Conservation (phyloP, 2,329 filamentous ascomycete species). For the Monosporascus sp. region DNA sequence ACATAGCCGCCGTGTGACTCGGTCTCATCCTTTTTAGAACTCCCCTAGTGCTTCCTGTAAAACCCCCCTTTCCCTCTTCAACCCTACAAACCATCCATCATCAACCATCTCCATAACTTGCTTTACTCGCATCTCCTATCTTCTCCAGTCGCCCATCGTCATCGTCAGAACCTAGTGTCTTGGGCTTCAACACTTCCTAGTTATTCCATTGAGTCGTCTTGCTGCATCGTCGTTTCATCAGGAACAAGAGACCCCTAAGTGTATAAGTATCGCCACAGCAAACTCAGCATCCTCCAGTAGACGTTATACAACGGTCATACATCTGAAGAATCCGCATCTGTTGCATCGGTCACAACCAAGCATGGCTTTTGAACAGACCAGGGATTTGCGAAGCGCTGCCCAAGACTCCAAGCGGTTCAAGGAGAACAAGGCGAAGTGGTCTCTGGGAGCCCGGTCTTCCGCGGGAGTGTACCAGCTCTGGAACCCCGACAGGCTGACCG, state of each 20-base stretch:
- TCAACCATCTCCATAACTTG: neutral
- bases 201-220: neutral
- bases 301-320: neutral
- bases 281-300: neutral
- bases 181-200: neutral
- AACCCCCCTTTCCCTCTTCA: neutral
- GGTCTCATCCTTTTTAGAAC: neutral
- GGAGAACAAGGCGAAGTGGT: constrained; percentile 38
- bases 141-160: neutral
- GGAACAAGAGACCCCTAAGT: neutral
- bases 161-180: neutral
- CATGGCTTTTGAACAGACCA: constrained; percentile 27
- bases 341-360: too few species aligned
- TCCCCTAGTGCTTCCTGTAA: neutral
- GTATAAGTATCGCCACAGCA: neutral
- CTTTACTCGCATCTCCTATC: neutral
- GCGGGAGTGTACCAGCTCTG: constrained; percentile 18
- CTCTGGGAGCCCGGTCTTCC: constrained; percentile 29
- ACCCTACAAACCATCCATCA: neutral
- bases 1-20: neutral
- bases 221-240: neutral
- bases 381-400: constrained; percentile 39
- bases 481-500: constrained; percentile 10
- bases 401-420: constrained; percentile 40
- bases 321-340: neutral